A percentile compares a stretch with the other conserved stretches of the same genome.
Evolutionary conservation across 768 basidiomycete species (phyloP).

Genomic region (Tricholoma hemisulphureum): DNA sequence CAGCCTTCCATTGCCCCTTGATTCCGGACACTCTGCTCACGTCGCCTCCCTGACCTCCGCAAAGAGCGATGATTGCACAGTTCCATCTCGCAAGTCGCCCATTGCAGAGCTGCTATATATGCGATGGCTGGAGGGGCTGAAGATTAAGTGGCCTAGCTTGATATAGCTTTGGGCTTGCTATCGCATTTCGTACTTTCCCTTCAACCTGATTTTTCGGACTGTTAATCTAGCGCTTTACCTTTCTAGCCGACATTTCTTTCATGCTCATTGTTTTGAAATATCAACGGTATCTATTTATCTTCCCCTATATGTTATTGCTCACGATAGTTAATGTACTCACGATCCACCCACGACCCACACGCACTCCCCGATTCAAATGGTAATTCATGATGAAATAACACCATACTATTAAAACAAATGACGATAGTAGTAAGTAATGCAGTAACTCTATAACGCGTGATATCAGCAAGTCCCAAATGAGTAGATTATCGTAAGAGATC

Average conservation of each 20-base stretch:
- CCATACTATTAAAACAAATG: no score
- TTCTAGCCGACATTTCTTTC: neutral
- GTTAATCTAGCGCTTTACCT: neutral
- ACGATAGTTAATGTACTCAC: neutral
- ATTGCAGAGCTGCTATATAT: conserved; percentile 96
- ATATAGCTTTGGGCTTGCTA: conserved; percentile 23
- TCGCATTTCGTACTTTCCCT: neutral
- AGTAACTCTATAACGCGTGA: neutral
- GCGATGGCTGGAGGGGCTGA: conserved; percentile 92
- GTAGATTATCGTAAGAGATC: neutral
- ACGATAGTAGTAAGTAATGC: no score
- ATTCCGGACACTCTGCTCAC: conserved; percentile 25
- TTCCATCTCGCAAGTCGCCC: conserved; percentile 67
- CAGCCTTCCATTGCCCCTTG: conserved; percentile 43
- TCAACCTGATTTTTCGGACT: neutral
- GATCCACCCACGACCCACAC: neutral
- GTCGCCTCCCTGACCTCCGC: conserved; percentile 17
- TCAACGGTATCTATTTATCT: conserved; percentile 6
- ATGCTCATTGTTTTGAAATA: neutral
- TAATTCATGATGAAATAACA: no score
- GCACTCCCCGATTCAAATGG: no score
- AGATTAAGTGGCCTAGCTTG: conserved; percentile 85
- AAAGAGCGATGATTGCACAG: conserved; percentile 36
- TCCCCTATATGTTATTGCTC: neutral
- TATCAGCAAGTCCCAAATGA: neutral